Evolutionary conservation across 1,139 yeast genomes (phyloP).

Genomic region (Zygoascus hellenicus): DNA sequence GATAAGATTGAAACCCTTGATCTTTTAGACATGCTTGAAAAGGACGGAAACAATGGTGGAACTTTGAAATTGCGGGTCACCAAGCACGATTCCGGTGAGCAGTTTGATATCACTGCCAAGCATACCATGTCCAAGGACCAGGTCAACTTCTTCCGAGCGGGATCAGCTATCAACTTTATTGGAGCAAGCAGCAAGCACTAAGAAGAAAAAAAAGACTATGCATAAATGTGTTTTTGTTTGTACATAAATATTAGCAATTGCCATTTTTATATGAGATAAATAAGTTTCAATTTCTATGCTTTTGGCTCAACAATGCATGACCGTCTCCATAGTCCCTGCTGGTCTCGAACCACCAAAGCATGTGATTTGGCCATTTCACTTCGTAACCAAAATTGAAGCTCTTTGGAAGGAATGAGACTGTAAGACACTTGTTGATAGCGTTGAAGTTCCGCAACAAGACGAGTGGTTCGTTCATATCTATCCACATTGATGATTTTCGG

Average conservation of each 20-base stretch:
- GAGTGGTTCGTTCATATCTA: constrained; percentile 68
- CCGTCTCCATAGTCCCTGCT: constrained; percentile 36
- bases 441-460: constrained; percentile 73
- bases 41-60: constrained; percentile 86
- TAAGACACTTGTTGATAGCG: constrained; percentile 60
- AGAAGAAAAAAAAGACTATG: not conserved
- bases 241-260: no score
- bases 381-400: constrained; percentile 33
- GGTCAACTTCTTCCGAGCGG: constrained; percentile 92
- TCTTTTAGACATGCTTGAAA: constrained; percentile 69
- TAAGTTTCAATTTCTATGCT: constrained; percentile 8
- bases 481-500: constrained; percentile 67
- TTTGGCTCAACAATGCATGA: constrained; percentile 35
- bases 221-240: no score
- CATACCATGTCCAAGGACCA: constrained; percentile 98
- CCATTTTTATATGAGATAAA: constrained; percentile 1
- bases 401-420: constrained; percentile 23
- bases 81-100: constrained; percentile 59
- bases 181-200: constrained; percentile 42
- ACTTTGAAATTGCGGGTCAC: constrained; percentile 62
- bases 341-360: constrained; percentile 28
- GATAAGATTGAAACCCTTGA: constrained; percentile 76
- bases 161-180: constrained; percentile 91
- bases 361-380: constrained; percentile 33
- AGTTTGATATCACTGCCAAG: constrained; percentile 65